phyloP scores from a whole-genome alignment of 768 basidiomycete species.

The Tricholomella constricta region DNA sequence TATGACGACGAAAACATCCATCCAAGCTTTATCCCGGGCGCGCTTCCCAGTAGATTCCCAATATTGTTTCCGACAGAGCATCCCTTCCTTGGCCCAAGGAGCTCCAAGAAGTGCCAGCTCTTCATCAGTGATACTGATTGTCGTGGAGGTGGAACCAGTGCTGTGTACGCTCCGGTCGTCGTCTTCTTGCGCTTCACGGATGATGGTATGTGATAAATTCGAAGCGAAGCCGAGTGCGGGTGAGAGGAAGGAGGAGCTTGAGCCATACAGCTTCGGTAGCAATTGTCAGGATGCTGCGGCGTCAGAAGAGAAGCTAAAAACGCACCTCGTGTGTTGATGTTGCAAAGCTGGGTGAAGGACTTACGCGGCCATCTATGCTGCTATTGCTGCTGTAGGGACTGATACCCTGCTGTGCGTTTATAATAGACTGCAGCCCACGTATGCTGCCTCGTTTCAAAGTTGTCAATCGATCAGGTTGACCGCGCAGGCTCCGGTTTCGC shows the following conservation, averaged over 20 bases:
- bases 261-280: constrained; percentile 57
- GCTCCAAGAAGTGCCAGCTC: constrained; percentile 93
- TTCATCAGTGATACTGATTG: constrained; percentile 90
- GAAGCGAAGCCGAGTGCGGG: constrained; percentile 96
- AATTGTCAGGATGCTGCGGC: constrained; percentile 4
- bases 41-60: constrained; percentile 86
- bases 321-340: constrained; percentile 84
- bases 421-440: constrained; percentile 80
- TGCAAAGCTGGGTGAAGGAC: constrained; percentile 92
- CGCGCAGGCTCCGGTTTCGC: constrained; percentile 74
- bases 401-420: constrained; percentile 60
- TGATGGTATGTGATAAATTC: constrained; percentile 94
- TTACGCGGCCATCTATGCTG: constrained; percentile 85
- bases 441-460: constrained; percentile 91
- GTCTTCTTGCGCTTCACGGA: constrained; percentile 91
- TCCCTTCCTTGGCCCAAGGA: constrained; percentile 99
- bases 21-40: constrained; percentile 88
- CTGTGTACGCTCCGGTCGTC: constrained; percentile 73
- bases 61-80: constrained; percentile 92
- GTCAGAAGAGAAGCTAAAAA: not conserved
- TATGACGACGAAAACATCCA: constrained; percentile 95
- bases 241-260: constrained; percentile 69
- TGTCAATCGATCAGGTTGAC: constrained; percentile 68
- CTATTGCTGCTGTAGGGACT: constrained; percentile 87
- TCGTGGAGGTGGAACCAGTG: constrained; percentile 64